Evolutionary conservation across 106 monocot species (phyloP).

Genomic region (Hemerocallis citrina): DNA sequence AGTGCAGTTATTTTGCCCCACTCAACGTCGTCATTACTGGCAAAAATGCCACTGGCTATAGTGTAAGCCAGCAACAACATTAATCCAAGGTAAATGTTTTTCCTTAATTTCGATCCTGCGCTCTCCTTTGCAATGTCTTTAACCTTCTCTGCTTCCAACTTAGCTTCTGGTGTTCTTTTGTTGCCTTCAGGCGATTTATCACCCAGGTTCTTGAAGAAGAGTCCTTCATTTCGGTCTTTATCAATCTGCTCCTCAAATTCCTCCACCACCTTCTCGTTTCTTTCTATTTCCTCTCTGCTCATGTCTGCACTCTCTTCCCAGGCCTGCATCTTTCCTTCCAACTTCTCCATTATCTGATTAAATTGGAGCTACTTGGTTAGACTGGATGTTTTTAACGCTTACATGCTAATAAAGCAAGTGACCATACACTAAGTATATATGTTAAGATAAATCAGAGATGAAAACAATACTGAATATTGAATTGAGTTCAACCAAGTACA

Average conservation of each 20-base stretch:
- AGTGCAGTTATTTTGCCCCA: constrained; percentile 60
- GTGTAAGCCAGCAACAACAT: constrained; percentile 52
- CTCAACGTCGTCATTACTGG: constrained; percentile 41
- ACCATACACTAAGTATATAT: too few species aligned
- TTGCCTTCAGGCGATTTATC: constrained; percentile 20
- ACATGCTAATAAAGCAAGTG: too few species aligned
- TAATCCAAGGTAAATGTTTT: constrained; percentile 59
- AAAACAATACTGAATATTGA: too few species aligned
- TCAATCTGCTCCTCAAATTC: constrained; percentile 74
- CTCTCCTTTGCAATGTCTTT: constrained; percentile 23
- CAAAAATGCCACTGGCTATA: constrained; percentile 37
- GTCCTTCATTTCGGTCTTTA: constrained; percentile 62
- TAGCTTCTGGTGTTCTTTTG: constrained; percentile 14
- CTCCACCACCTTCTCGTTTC: too few species aligned
- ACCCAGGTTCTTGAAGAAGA: constrained; percentile 79
- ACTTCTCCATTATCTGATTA: constrained; percentile 81
- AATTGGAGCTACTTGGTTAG: too few species aligned
- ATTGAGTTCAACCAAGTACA: too few species aligned
- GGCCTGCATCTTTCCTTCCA: constrained; percentile 52
- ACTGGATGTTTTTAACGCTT: too few species aligned
- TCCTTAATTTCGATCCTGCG: constrained; percentile 50
- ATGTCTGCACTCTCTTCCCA: constrained; percentile 61
- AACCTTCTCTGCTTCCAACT: constrained; percentile 35
- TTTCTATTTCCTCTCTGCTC: constrained; percentile 63
- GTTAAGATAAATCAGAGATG: too few species aligned